Conservation (phyloP, 805 yeast species). For the Candida alai region DNA sequence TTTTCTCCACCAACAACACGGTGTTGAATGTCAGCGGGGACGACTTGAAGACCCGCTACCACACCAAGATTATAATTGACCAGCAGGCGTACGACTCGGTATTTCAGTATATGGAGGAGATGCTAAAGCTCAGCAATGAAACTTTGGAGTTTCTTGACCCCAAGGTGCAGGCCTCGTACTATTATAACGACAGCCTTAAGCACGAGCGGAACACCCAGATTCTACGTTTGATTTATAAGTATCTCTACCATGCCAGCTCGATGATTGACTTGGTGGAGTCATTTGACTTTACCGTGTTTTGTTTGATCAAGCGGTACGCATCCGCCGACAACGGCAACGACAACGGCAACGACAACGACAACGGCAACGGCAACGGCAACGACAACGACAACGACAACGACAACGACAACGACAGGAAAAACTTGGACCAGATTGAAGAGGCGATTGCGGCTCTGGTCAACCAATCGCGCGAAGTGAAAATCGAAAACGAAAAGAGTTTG, state of each 20-base stretch:
- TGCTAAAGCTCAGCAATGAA: slow-evolving; percentile 38
- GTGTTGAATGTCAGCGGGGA: slow-evolving; percentile 41
- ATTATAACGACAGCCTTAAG: slow-evolving; percentile 30
- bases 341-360: slow-evolving; percentile 13
- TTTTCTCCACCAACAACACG: slow-evolving; percentile 39
- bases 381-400: slow-evolving; percentile 8
- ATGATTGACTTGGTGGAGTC: slow-evolving; percentile 55
- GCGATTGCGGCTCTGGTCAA: neutral
- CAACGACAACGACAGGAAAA: slow-evolving; percentile 4
- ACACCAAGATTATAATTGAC: slow-evolving; percentile 47
- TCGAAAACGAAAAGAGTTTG: slow-evolving; percentile 5
- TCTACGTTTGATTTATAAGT: slow-evolving; percentile 50
- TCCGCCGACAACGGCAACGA: slow-evolving; percentile 18
- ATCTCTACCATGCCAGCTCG: slow-evolving; percentile 45
- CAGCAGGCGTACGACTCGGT: slow-evolving; percentile 42
- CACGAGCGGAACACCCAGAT: slow-evolving; percentile 50
- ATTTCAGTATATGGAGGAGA: slow-evolving; percentile 31
- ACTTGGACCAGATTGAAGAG: neutral
- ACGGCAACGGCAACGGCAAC: slow-evolving; percentile 7
- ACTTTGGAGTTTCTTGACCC: slow-evolving; percentile 39
- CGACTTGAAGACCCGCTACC: slow-evolving; percentile 37
- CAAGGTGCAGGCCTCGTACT: slow-evolving; percentile 30
- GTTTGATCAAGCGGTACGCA: slow-evolving; percentile 34
- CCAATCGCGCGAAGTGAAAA: neutral
- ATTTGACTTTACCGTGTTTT: slow-evolving; percentile 56